Conservation (phyloP, 371 early-diverging fungal species). For the Mucor plumbeus region DNA sequence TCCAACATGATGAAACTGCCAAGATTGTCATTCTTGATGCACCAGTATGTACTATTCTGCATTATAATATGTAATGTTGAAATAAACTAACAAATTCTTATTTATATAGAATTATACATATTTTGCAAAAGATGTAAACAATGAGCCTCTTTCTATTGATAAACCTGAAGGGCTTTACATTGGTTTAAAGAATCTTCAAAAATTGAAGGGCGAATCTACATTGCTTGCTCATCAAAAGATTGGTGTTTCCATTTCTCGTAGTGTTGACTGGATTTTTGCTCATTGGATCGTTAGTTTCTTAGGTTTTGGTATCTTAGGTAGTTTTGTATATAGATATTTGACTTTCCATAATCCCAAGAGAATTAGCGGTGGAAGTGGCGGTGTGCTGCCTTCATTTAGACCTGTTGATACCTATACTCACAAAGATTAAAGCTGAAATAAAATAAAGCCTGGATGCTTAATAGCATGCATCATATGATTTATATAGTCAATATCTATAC, state of each 20-base stretch:
- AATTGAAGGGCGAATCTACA: slow-evolving; percentile 18
- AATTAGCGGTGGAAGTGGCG: background rate
- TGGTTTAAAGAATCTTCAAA: slow-evolving; percentile 20
- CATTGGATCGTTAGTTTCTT: slow-evolving; percentile 40
- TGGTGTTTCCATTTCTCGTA: slow-evolving; percentile 7
- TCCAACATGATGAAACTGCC: slow-evolving; percentile 5
- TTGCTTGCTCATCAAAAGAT: slow-evolving; percentile 21
- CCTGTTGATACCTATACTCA: slow-evolving; percentile 12
- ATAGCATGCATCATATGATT: no score
- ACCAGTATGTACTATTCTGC: slow-evolving; percentile 14
- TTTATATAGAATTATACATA: slow-evolving; percentile 16
- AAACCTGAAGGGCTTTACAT: slow-evolving; percentile 19
- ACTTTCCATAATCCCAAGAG: slow-evolving; percentile 24
- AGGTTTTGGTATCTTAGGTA: slow-evolving; percentile 26
- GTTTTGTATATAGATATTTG: slow-evolving; percentile 28
- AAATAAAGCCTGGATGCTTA: no score
- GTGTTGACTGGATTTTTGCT: slow-evolving; percentile 7
- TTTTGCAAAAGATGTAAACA: slow-evolving; percentile 12
- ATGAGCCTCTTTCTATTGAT: slow-evolving; percentile 9
- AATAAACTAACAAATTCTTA: background rate
- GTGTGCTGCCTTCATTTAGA: slow-evolving; percentile 25
- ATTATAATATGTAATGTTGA: background rate
- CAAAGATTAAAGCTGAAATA: slow-evolving; percentile 25
- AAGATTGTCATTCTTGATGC: slow-evolving; percentile 27
- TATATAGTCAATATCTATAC: no score